Conservation (phyloP, 495 filamentous ascomycete species). For the Trichocladium uniseriatum region DNA sequence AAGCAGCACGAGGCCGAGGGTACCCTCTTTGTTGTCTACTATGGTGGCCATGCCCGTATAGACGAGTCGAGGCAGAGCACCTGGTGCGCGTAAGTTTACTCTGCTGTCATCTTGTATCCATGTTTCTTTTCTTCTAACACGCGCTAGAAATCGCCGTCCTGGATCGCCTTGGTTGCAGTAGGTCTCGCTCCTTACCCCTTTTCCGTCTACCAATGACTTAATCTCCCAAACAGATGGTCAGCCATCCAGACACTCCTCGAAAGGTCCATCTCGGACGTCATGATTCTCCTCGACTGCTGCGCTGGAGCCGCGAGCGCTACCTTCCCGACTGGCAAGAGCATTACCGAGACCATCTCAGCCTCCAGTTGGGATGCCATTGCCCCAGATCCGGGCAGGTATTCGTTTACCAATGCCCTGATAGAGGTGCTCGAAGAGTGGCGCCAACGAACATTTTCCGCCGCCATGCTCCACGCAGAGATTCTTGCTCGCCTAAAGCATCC, state of each 20-base stretch:
- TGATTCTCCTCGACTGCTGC: slow-evolving; percentile 47
- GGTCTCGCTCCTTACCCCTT: background rate
- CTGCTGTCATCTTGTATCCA: background rate
- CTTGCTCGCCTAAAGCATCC: slow-evolving; percentile 44
- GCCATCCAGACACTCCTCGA: slow-evolving; percentile 47
- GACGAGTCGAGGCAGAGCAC: slow-evolving; percentile 44
- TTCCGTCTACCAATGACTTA: background rate
- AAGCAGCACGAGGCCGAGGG: slow-evolving; percentile 41
- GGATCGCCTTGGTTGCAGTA: slow-evolving; percentile 38
- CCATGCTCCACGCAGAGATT: slow-evolving; percentile 44
- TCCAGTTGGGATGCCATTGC: slow-evolving; percentile 46
- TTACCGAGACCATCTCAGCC: slow-evolving; percentile 45
- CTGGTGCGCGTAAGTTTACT: slow-evolving; percentile 39
- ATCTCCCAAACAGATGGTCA: slow-evolving; percentile 33
- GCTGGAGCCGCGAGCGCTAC: slow-evolving; percentile 43
- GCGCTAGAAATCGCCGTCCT: slow-evolving; percentile 24
- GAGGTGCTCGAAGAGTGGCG: slow-evolving; percentile 45
- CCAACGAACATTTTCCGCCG: slow-evolving; percentile 37
- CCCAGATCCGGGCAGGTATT: slow-evolving; percentile 42
- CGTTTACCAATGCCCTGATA: slow-evolving; percentile 43
- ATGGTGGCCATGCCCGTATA: slow-evolving; percentile 45
- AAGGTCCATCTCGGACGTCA: slow-evolving; percentile 41
- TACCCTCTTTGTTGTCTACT: slow-evolving; percentile 45
- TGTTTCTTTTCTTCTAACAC: slow-evolving; percentile 1
- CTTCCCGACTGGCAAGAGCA: slow-evolving; percentile 38